Conservation (phyloP, 2,329 filamentous ascomycete genomes). For the Polytolypa hystricis region DNA sequence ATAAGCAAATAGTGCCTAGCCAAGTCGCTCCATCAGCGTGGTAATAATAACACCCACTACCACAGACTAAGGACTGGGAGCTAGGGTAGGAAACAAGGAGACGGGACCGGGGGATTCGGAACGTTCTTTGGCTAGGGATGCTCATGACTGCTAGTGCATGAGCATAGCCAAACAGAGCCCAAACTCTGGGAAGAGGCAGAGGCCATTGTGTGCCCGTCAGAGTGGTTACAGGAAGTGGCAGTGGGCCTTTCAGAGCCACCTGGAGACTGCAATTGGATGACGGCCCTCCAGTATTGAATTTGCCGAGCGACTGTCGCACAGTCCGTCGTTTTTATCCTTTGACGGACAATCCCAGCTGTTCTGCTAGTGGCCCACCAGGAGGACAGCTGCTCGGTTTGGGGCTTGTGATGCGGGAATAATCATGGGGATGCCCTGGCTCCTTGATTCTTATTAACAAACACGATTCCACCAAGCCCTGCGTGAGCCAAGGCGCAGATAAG, state of each 20-base stretch:
- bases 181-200: constrained; percentile 7
- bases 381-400: not conserved
- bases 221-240: constrained; percentile 8
- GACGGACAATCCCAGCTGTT: constrained; percentile 6
- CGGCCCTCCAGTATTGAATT: not conserved
- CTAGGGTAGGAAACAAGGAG: constrained; percentile 8
- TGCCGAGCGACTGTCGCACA: constrained; percentile 9
- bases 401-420: constrained; percentile 5
- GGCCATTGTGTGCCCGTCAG: constrained; percentile 6
- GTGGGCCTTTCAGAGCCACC: constrained; percentile 5
- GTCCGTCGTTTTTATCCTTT: constrained; percentile 9
- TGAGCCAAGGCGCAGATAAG: too few relatives aligned
- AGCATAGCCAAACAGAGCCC: constrained; percentile 2
- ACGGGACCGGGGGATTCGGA: constrained; percentile 9
- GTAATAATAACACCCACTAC: too few relatives aligned
- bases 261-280: constrained; percentile 7
- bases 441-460: too few relatives aligned
- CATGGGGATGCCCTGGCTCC: too few relatives aligned
- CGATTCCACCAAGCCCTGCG: too few relatives aligned
- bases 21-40: too few relatives aligned
- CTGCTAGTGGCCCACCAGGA: constrained; percentile 3
- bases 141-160: not conserved
- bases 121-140: constrained; percentile 1
- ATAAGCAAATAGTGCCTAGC: too few relatives aligned
- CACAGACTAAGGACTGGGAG: too few relatives aligned